Evolutionary conservation across 2,329 filamentous ascomycete species (phyloP).

Genomic region (Aspergillus texensis): DNA sequence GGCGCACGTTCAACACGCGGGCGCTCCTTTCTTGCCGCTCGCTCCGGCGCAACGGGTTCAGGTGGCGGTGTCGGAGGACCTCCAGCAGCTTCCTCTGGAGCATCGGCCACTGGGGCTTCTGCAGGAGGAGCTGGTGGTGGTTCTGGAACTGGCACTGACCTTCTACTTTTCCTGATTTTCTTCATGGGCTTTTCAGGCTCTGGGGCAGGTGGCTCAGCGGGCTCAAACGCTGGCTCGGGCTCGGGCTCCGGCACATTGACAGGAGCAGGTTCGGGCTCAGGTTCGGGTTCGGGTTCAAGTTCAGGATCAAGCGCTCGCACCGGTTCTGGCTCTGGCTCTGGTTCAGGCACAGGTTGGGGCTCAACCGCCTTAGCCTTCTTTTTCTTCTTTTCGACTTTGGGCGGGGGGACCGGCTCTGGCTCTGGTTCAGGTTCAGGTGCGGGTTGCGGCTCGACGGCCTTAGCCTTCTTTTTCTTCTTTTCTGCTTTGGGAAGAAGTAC

Average conservation of each 20-base stretch:
- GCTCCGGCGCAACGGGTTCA: constrained; percentile 58
- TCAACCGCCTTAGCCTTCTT: constrained; percentile 30
- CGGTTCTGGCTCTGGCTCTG: constrained; percentile 32
- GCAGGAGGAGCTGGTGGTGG: constrained; percentile 45
- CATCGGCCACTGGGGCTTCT: constrained; percentile 41
- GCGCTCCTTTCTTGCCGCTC: constrained; percentile 71
- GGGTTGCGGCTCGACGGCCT: constrained; percentile 17
- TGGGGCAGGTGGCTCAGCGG: constrained; percentile 29
- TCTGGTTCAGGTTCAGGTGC: constrained; percentile 28
- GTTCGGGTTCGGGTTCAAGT: constrained; percentile 36
- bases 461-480: constrained; percentile 20
- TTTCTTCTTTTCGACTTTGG: constrained; percentile 33
- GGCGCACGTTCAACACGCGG: constrained; percentile 73
- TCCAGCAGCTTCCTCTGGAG: constrained; percentile 26
- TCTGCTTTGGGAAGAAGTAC: constrained; percentile 20
- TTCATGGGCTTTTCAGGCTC: constrained; percentile 32
- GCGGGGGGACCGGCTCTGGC: constrained; percentile 23
- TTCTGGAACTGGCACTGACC: constrained; percentile 43
- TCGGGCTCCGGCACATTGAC: constrained; percentile 30
- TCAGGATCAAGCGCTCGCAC: constrained; percentile 32
- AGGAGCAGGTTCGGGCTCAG: constrained; percentile 30
- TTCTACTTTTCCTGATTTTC: constrained; percentile 39
- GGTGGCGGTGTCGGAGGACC: constrained; percentile 54
- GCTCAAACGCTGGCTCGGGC: constrained; percentile 26
- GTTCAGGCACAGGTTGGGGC: constrained; percentile 34